Evolutionary conservation across 331 rosid species (phyloP).

Genomic region (Acacia concinna): DNA sequence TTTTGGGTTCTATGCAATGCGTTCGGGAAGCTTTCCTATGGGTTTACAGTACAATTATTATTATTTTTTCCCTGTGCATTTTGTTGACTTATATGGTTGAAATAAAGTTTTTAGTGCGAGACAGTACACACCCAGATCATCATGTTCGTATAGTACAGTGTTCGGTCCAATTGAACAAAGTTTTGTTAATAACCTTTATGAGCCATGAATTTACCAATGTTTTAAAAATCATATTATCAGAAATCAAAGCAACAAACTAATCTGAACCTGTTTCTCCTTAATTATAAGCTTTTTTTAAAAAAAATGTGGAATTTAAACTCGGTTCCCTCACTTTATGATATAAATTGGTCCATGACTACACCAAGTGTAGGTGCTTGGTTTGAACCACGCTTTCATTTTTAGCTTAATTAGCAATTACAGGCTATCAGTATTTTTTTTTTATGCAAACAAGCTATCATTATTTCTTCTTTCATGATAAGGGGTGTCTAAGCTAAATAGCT

Average conservation of each 20-base stretch:
- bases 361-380: too few relatives aligned
- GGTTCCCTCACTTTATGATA: too few relatives aligned
- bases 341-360: too few relatives aligned
- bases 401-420: background rate
- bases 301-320: too few relatives aligned
- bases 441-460: too few relatives aligned
- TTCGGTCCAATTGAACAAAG: background rate
- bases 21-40: background rate
- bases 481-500: background rate
- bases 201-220: too few relatives aligned
- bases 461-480: background rate
- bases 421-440: too few relatives aligned
- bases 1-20: conserved; percentile 11
- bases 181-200: too few relatives aligned
- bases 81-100: conserved; percentile 37
- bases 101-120: background rate
- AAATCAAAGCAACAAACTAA: too few relatives aligned
- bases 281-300: too few relatives aligned
- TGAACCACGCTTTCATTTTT: background rate
- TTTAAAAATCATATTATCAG: too few relatives aligned
- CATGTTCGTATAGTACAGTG: background rate
- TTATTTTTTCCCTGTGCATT: conserved; percentile 4
- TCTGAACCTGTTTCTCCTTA: too few relatives aligned
- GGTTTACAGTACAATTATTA: background rate
- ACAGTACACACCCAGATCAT: background rate